Conservation (phyloP, 2,329 filamentous ascomycete genomes). For the Xylaria sp. region DNA sequence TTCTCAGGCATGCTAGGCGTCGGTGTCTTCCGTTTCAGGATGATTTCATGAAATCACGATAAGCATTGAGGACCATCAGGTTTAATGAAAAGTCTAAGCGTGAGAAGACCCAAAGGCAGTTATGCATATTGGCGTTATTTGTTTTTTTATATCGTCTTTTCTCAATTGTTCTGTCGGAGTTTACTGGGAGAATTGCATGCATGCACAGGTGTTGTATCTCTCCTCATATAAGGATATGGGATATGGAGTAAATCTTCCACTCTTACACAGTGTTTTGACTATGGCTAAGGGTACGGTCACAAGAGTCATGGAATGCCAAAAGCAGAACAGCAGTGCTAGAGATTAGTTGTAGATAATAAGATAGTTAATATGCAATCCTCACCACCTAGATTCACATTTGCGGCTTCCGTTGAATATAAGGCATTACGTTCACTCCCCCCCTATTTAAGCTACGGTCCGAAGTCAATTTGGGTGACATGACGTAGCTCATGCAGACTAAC, state of each 20-base stretch:
- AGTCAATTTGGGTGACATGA: too few relatives aligned
- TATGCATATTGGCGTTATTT: constrained; percentile 1
- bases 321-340: background rate
- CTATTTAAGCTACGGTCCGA: too few relatives aligned
- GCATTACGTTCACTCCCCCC: too few relatives aligned
- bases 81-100: constrained; percentile 8
- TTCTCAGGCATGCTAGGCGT: background rate
- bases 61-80: background rate
- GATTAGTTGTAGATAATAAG: background rate
- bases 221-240: background rate
- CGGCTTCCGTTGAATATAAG: too few relatives aligned
- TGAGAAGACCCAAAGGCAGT: constrained; percentile 3
- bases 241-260: background rate
- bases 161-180: background rate
- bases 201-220: background rate
- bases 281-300: background rate
- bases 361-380: too few relatives aligned
- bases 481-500: too few relatives aligned
- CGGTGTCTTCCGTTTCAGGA: background rate
- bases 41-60: constrained; percentile 24
- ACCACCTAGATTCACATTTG: too few relatives aligned
- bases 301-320: background rate
- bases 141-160: background rate
- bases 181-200: background rate
- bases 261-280: background rate